These are phyloP conservation scores for Claviceps africana DNA, from an alignment of 2,329 filamentous ascomycete genomes.

Conservation along the genomic window DNA sequence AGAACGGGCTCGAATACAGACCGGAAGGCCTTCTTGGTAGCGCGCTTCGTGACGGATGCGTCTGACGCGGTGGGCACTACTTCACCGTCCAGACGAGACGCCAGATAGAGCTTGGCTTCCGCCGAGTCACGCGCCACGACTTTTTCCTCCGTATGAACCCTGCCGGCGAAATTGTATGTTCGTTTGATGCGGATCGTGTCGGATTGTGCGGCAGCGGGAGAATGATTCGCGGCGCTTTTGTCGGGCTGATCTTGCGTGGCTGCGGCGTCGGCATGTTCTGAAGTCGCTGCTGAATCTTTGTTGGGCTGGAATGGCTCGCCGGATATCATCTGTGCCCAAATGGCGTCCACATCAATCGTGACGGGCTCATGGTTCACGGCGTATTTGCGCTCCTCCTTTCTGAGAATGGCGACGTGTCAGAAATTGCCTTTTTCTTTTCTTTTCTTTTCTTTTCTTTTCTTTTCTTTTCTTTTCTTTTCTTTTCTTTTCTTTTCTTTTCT, in stretches of 20 bases:
- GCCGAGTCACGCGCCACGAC: constrained; percentile 50
- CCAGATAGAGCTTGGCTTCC: constrained; percentile 50
- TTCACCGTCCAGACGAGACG: constrained; percentile 27
- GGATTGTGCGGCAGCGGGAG: neutral
- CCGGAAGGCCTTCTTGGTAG: constrained; percentile 42
- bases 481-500: too few relatives aligned
- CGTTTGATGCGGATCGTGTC: constrained; percentile 50
- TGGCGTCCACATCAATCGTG: constrained; percentile 56
- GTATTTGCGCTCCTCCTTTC: constrained; percentile 43
- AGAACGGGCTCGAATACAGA: constrained; percentile 48
- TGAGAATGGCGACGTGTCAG: constrained; percentile 11
- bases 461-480: too few relatives aligned
- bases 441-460: too few relatives aligned
- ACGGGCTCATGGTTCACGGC: constrained; percentile 41
- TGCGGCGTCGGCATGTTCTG: constrained; percentile 3
- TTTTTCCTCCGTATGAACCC: constrained; percentile 59
- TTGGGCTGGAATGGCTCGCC: constrained; percentile 13
- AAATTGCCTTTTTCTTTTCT: neutral
- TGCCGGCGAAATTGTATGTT: constrained; percentile 62
- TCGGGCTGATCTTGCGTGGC: constrained; percentile 14
- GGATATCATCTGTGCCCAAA: constrained; percentile 54
- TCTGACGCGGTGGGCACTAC: constrained; percentile 11
- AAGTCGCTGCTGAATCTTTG: neutral
- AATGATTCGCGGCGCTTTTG: neutral
- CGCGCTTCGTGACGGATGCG: constrained; percentile 24